Evolutionary conservation across 202 grass and related monocot species (phyloP), one percentile per base, ranked within the genome.

Genomic region (Setaria italica): DNA sequence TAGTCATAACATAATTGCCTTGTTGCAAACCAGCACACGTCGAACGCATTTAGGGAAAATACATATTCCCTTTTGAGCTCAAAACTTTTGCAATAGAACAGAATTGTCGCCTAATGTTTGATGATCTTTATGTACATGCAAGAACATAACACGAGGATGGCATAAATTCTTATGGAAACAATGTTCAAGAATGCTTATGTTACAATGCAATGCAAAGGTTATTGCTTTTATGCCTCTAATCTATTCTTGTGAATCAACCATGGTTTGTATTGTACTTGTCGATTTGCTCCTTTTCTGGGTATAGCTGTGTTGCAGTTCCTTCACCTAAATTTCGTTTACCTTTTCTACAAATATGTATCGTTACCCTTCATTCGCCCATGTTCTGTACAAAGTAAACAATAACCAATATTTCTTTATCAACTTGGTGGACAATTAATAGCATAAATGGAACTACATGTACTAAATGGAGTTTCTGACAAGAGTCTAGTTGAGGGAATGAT

Each of bases 1-100:
- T 69, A 85, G n/a, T 77, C 37, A 79, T 47, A 47, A 16, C 49
- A 85, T 17, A 76, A 74, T 87, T 30, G 8, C 9, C 34, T 54
- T 68, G 11, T 43, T 76, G 25, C 62, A 87, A 80, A 76, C 53
- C 14, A 77, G 63, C 76, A 83, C 74, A 85, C 66, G 77, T 77
- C 11, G 54, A 80, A 87, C 63, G 54, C 54, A 81, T 84, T 54
- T 15, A 49, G 53, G 71, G 46, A 84, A 43, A 76, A 75, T 54
- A 56, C 35, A 19, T 19, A 25, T 62, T 70, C 54, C 69, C 70
- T 76, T 90, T 77, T 72, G 71, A 81, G 72, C 64, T 85, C 19
- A 88, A 81, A 88, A 72, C 11, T 50, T 77, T 65, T 78, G 64
- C 71, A 42, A 49, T 59, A 72, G n/a, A 59, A 72, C 30, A 51